These are phyloP conservation scores for Candida sithepensis DNA, from an alignment of 805 yeast species.

Conservation along the genomic window DNA sequence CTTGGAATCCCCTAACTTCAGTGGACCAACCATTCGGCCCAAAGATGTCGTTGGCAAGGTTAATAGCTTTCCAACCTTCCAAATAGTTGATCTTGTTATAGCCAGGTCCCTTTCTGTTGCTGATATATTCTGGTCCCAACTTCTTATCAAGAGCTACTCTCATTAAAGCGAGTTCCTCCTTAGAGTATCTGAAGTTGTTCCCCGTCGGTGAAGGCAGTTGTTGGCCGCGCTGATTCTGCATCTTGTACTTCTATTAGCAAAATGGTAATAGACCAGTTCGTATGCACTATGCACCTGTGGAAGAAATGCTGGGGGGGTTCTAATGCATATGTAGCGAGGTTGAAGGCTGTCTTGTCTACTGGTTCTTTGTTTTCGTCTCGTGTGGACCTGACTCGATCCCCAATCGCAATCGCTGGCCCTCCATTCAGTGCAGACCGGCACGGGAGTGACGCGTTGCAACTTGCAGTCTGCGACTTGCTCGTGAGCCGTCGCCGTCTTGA, in stretches of 20 bases:
- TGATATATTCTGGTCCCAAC: constrained; percentile 75
- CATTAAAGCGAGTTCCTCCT: constrained; percentile 26
- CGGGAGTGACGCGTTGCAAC: too few species aligned
- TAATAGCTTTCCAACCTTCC: constrained; percentile 82
- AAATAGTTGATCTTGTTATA: constrained; percentile 65
- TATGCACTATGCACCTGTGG: too few species aligned
- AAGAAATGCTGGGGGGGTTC: too few species aligned
- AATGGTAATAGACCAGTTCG: too few species aligned
- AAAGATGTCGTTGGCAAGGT: constrained; percentile 75
- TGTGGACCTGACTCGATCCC: too few species aligned
- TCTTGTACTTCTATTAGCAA: not conserved
- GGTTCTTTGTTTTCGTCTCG: too few species aligned
- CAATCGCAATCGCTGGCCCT: too few species aligned
- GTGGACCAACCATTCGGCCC: constrained; percentile 85
- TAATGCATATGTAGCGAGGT: not conserved
- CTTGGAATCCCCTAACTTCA: constrained; percentile 59
- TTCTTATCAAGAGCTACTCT: constrained; percentile 32
- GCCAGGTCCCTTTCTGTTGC: constrained; percentile 74
- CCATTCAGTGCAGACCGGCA: too few species aligned
- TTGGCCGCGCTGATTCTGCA: constrained; percentile 1
- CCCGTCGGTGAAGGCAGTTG: constrained; percentile 1
- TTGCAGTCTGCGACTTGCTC: too few species aligned
- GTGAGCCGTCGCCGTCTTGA: too few species aligned
- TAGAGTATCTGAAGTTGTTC: constrained; percentile 15
- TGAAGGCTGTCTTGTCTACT: too few species aligned